phyloP scores from a whole-genome alignment of 2,329 filamentous ascomycete genomes.

The Pseudohalonectria lignicola region DNA sequence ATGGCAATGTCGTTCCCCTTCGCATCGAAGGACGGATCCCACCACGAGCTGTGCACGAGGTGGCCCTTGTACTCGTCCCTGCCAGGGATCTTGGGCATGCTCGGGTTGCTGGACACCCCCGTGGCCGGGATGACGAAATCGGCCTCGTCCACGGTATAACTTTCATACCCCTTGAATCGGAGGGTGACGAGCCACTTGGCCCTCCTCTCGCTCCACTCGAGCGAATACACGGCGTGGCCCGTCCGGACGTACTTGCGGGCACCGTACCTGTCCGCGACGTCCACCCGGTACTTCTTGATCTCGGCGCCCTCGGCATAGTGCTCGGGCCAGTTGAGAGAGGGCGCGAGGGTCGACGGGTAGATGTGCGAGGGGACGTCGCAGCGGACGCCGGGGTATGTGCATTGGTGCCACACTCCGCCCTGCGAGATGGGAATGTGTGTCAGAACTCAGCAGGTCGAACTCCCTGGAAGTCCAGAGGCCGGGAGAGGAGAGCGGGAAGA shows the following conservation, averaged over 20 bases:
- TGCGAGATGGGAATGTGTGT: no score
- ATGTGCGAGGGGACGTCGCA: conserved; percentile 62
- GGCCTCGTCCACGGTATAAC: conserved; percentile 22
- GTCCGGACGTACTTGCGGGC: conserved; percentile 49
- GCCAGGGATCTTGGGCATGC: conserved; percentile 44
- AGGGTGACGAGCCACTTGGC: conserved; percentile 46
- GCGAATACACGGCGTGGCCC: conserved; percentile 40
- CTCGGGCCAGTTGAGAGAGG: conserved; percentile 59
- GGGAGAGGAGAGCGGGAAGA: no score
- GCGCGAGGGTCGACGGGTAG: conserved; percentile 57
- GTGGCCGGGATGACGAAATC: conserved; percentile 54
- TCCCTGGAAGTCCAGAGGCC: no score
- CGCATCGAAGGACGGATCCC: conserved; percentile 14
- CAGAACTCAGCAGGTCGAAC: no score
- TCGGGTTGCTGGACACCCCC: conserved; percentile 56
- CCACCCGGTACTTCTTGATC: conserved; percentile 57
- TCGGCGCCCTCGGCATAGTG: conserved; percentile 56
- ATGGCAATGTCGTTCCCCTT: conserved; percentile 20
- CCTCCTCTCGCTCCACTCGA: conserved; percentile 40
- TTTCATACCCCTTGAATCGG: conserved; percentile 13
- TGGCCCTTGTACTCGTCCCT: conserved; percentile 16
- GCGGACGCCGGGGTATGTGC: conserved; percentile 51
- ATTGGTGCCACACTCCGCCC: conserved; percentile 44
- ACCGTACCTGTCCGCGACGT: conserved; percentile 49
- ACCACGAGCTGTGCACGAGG: conserved; percentile 13